These are phyloP conservation scores for Coleophoma cylindrospora DNA, from an alignment of 2,329 filamentous ascomycete genomes.

Conservation along the genomic window DNA sequence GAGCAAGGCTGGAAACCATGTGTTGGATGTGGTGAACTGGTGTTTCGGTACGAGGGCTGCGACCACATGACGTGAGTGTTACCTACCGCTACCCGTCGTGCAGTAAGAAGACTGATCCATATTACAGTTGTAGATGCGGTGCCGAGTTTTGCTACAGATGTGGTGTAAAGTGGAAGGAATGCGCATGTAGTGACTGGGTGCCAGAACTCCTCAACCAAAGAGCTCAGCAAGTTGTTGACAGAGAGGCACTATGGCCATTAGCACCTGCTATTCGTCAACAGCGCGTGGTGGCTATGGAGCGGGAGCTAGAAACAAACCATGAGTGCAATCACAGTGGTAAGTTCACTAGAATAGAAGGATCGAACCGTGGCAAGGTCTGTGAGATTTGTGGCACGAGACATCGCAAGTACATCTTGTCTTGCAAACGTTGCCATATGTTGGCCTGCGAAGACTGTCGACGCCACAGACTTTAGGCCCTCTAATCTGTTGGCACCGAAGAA, in stretches of 20 bases:
- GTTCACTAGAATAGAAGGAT: constrained; percentile 9
- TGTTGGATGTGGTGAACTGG: constrained; percentile 12
- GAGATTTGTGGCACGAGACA: not conserved
- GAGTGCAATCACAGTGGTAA: constrained; percentile 12
- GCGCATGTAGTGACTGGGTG: constrained; percentile 15
- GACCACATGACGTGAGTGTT: constrained; percentile 15
- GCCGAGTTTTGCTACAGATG: constrained; percentile 18
- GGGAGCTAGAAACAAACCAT: constrained; percentile 11
- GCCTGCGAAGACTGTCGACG: constrained; percentile 3
- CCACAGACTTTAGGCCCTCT: not conserved
- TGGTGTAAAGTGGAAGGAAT: constrained; percentile 17
- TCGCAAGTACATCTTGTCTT: constrained; percentile 1
- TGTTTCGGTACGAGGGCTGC: constrained; percentile 11
- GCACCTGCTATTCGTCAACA: constrained; percentile 10
- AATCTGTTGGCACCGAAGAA: no score
- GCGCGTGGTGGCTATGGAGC: constrained; percentile 9
- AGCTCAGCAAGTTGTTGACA: constrained; percentile 17
- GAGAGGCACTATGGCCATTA: constrained; percentile 9
- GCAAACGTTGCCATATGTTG: not conserved
- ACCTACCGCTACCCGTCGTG: constrained; percentile 5
- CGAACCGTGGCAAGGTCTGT: not conserved
- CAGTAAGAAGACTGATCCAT: constrained; percentile 5
- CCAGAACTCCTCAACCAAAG: constrained; percentile 12
- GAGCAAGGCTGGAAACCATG: constrained; percentile 12
- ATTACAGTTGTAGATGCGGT: constrained; percentile 14